Evolutionary conservation across 192 early-diverging fungal species (phyloP), one percentile per base, ranked within the genome.

Genomic region (Spizellomyces sp.): DNA sequence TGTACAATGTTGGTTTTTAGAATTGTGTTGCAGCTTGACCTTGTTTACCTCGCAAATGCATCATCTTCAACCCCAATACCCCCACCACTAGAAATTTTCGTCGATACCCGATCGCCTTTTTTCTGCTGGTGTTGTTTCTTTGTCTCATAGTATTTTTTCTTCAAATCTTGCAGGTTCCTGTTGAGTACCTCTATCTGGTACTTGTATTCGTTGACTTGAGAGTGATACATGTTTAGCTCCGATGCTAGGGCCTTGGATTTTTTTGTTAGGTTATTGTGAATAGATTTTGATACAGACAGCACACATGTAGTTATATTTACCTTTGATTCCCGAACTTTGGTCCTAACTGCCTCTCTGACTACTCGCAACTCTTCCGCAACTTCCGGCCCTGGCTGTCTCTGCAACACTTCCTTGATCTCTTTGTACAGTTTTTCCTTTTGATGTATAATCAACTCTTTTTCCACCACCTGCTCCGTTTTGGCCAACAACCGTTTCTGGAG

Each of bases 171-270:
- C 54, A 84, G 63, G 60, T 87, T 83, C 8, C 80, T 76, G 22
- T 80, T 84, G 36, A 88, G 74, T 8, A 77, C 64, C 57, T 85
- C 85, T 48, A 88, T 85, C 63, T 88, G 84, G 62, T 83, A 83
- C 69, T 86, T 87, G 77, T 84, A 85, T 62, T 88, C 85, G 64
- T 84, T 86, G 5, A 82, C 79, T 82, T 88, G 87, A 27, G 84
- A 80, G 58, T 86, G 84, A 57, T 87, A 87, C 87, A 87, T 88
- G 77, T 86, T 88, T 10, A 88, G 78, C 57, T 88, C 87, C 9
- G 85, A 85, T 36, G 87, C 87, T 17, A 88, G 80, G 7, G 87
- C 70, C 83, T 87, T 56, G 8, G 7, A 36, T 36, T 36, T 36
- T 36, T 36, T 36, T 36, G 27, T 36, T 36, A 36, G 27, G 3